A percentile compares a stretch with the other conserved stretches of the same genome.
phyloP scores from a whole-genome alignment of 192 early-diverging fungal genomes.

The Backusella westeae region DNA sequence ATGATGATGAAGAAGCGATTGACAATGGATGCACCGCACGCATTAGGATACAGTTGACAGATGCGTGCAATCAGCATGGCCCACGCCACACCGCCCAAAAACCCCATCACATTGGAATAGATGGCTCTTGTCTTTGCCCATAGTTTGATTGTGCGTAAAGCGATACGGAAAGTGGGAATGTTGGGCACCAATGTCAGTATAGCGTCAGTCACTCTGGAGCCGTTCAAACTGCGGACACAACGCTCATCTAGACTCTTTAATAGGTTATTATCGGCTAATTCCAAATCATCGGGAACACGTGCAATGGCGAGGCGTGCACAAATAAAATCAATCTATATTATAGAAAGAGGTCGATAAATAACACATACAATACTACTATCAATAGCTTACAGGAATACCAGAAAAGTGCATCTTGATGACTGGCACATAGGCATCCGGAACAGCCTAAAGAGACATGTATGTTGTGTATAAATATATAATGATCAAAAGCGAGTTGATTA shows the following conservation, averaged over 20 bases:
- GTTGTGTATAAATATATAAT: neutral
- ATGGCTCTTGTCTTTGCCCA: conserved; percentile 94
- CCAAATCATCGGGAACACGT: conserved; percentile 81
- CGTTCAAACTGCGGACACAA: conserved; percentile 89
- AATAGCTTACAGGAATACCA: conserved; percentile 70
- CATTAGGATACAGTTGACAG: conserved; percentile 96
- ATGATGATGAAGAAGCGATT: conserved; percentile 87
- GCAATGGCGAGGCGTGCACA: conserved; percentile 77
- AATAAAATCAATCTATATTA: conserved; percentile 83
- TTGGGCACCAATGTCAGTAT: conserved; percentile 93
- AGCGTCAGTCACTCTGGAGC: conserved; percentile 96
- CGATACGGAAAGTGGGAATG: conserved; percentile 83
- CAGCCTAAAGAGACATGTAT: conserved; percentile 41
- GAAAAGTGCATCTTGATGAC: conserved; percentile 94
- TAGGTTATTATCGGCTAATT: conserved; percentile 82
- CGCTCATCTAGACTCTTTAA: conserved; percentile 87
- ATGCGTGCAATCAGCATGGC: conserved; percentile 95
- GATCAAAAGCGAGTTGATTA: neutral
- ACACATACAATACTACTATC: neutral
- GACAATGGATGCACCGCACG: conserved; percentile 84
- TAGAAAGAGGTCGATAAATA: neutral
- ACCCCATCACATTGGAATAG: conserved; percentile 97
- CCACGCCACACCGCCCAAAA: conserved; percentile 98
- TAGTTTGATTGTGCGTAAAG: conserved; percentile 90
- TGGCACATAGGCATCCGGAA: conserved; percentile 91